Base-by-base conservation (phyloP, 331 rosid species). In the Dryas integrifolia region DNA sequence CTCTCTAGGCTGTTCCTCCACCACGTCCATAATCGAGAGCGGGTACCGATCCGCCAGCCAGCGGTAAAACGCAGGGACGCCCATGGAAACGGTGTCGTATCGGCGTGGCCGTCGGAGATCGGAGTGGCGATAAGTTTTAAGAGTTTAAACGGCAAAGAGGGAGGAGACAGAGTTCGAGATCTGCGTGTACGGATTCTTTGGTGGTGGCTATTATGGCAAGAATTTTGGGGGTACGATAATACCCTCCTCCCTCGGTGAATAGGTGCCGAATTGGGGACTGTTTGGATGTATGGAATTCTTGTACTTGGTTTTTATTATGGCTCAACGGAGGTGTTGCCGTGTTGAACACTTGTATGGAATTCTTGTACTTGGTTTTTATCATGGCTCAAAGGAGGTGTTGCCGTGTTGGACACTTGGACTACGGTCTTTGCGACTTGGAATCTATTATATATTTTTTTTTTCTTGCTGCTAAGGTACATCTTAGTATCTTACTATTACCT, bases 1-100 rank as follows among this genome's bases (percentile, higher is more conserved):
- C 67, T 50, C 77, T 47, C 51, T 6, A 7, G 90, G 58, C 35
- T 87, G 86, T 44, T 87, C 97, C 78, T 95, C 99, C 18, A 88
- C 87, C 43, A 87, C 97, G 47, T 95, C 99, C 72, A 65, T 82
- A 51, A 95, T 87, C 10, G 96, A 84, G 40, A 76, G 89, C 1
- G 97, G 96, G 65, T 88, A 95, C 40, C 97, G 96, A 85, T 95
- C 99, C 39, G 97, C 96, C 59, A 95, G 89, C 99, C 99, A 95
- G 82, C 99, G 89, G 83, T 89, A 95, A 72, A 95, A 95, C 67
- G 99, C 96, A 14, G 99, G 99, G 5, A 95, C 99, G 50, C 99
- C 99, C 99, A 95, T 95, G 44, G 14, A 59, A 51, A 16, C 63
- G 73, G 82, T 82, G 71, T 79, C 78, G 81, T 81, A 45, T 75